Conservation (phyloP, 768 basidiomycete species). For the Mycena vitilis region DNA sequence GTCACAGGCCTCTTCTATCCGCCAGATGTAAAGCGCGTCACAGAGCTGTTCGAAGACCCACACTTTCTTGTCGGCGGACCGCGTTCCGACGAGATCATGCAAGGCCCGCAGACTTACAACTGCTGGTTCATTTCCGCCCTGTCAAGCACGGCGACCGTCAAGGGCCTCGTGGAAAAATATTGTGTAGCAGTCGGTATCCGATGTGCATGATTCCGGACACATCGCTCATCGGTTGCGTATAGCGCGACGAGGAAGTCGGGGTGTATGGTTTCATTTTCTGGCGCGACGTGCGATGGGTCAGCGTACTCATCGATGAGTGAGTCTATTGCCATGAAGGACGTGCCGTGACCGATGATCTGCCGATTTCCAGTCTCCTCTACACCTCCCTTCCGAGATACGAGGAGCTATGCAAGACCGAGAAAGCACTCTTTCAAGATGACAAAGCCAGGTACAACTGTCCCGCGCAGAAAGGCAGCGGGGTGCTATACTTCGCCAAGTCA, state of each 20-base stretch:
- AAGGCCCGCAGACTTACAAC: slow-evolving; percentile 42
- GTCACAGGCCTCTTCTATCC: too few relatives aligned
- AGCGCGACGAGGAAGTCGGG: slow-evolving; percentile 46
- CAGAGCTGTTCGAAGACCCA: slow-evolving; percentile 47
- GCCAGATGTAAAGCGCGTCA: slow-evolving; percentile 44
- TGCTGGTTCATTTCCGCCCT: slow-evolving; percentile 50
- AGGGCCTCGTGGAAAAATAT: slow-evolving; percentile 46
- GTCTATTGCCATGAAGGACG: too few relatives aligned
- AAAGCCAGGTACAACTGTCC: slow-evolving; percentile 44
- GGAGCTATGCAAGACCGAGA: slow-evolving; percentile 41
- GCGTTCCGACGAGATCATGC: slow-evolving; percentile 43
- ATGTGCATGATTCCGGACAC: background rate
- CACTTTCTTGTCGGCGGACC: slow-evolving; percentile 44
- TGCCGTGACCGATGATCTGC: too few relatives aligned
- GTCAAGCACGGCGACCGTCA: slow-evolving; percentile 40
- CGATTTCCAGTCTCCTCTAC: slow-evolving; percentile 43
- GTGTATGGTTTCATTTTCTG: slow-evolving; percentile 52
- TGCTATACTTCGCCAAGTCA: slow-evolving; percentile 46
- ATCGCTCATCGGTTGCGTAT: background rate
- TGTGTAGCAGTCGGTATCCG: slow-evolving; percentile 45
- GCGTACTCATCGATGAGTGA: slow-evolving; percentile 51
- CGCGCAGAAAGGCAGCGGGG: slow-evolving; percentile 46
- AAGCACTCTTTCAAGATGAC: slow-evolving; percentile 47
- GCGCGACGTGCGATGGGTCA: too few relatives aligned
- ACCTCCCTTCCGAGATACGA: slow-evolving; percentile 47